Conservation (phyloP, 2,329 filamentous ascomycete genomes). For the Hyphodiscus sp. region DNA sequence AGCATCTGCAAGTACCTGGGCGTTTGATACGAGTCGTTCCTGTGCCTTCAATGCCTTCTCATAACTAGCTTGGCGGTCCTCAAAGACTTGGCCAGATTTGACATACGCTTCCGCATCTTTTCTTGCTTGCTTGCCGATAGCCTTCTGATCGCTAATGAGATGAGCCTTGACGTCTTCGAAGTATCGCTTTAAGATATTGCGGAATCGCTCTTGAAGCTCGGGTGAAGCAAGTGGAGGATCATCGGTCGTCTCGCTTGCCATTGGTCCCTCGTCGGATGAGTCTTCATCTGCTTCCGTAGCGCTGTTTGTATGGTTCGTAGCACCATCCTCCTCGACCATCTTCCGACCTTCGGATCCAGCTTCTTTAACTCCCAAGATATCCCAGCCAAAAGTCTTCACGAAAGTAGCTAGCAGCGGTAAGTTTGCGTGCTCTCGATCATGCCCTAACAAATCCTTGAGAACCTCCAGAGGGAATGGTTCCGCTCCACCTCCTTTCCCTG, state of each 20-base stretch:
- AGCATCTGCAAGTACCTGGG: conserved; percentile 83
- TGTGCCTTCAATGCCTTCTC: conserved; percentile 90
- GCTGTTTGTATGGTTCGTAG: conserved; percentile 41
- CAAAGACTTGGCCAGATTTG: conserved; percentile 96
- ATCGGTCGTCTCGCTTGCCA: conserved; percentile 37
- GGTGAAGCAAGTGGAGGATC: conserved; percentile 70
- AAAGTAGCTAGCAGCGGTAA: conserved; percentile 89
- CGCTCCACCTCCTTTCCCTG: conserved; percentile 58
- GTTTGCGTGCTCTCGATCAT: conserved; percentile 89
- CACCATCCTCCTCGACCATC: conserved; percentile 74
- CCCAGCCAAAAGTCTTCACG: conserved; percentile 94
- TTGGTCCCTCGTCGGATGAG: conserved; percentile 39
- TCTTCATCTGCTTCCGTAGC: conserved; percentile 43
- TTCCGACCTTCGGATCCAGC: conserved; percentile 73
- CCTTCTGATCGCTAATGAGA: conserved; percentile 84
- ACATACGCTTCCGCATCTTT: conserved; percentile 98
- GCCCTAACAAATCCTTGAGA: conserved; percentile 90
- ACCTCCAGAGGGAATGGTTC: conserved; percentile 96
- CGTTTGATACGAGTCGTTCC: conserved; percentile 83
- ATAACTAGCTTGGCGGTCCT: conserved; percentile 91
- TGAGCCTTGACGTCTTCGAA: conserved; percentile 90
- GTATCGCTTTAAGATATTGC: conserved; percentile 77
- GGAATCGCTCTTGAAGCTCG: conserved; percentile 80
- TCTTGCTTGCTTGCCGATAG: conserved; percentile 76
- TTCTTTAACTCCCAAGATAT: conserved; percentile 76